Conservation (phyloP, 768 basidiomycete species). For the Auricularia heimuer region DNA sequence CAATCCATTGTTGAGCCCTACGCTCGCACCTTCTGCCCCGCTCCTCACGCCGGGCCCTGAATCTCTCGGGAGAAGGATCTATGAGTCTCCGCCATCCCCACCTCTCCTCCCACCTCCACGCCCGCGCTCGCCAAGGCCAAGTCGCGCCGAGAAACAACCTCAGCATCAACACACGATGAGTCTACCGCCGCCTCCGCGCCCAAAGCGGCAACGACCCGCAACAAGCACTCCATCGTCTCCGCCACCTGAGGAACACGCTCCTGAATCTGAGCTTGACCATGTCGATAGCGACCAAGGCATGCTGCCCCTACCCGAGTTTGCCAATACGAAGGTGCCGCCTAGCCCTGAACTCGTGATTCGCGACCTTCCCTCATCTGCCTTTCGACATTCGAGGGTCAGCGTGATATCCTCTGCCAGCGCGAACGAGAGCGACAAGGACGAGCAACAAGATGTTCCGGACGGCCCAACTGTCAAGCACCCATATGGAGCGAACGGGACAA, state of each 20-base stretch:
- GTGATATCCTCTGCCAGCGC: neutral
- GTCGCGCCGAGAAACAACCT: neutral
- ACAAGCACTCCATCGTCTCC: constrained; percentile 20
- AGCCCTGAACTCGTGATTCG: neutral
- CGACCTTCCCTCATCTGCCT: neutral
- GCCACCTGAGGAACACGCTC: constrained; percentile 16
- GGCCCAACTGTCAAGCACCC: neutral
- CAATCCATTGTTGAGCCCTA: neutral
- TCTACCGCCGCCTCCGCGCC: neutral
- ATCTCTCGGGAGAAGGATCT: neutral
- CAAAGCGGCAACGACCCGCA: neutral
- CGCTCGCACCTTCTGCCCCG: neutral
- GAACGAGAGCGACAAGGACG: neutral
- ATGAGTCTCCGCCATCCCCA: neutral
- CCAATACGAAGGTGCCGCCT: neutral
- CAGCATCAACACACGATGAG: neutral
- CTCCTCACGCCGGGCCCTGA: neutral
- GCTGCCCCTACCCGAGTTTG: neutral
- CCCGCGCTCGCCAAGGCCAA: neutral
- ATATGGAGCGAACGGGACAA: neutral
- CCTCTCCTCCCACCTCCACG: neutral
- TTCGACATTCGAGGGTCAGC: neutral
- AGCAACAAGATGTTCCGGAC: neutral
- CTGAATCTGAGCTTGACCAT: neutral
- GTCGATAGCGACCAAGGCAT: neutral